A percentile compares a stretch with the other conserved stretches of the same genome.
Conservation (phyloP, 202 grass and related monocot genomes). For the Panicum virgatum region DNA sequence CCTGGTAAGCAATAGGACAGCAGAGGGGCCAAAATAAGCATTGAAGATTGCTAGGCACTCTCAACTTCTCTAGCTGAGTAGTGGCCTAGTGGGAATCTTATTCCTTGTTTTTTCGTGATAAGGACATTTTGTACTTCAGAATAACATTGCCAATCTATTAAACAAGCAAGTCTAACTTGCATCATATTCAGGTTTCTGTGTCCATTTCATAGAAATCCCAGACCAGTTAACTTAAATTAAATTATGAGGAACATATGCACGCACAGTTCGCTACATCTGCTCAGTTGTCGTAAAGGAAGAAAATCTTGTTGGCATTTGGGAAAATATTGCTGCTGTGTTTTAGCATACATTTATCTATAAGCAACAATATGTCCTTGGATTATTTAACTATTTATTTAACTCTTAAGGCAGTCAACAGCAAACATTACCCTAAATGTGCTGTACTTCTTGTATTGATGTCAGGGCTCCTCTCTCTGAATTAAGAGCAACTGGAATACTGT, state of each 20-base stretch:
- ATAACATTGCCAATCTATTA: neutral
- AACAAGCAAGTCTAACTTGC: neutral
- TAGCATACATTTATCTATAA: neutral
- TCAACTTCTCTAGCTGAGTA: neutral
- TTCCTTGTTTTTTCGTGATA: neutral
- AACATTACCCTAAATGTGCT: neutral
- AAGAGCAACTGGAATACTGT: neutral
- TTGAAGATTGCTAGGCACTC: neutral
- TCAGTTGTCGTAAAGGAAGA: neutral
- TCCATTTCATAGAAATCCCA: neutral
- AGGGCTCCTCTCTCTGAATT: slow-evolving; percentile 13
- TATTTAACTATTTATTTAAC: neutral
- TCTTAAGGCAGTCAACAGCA: neutral
- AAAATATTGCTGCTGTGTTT: slow-evolving; percentile 7
- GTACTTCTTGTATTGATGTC: slow-evolving; percentile 19
- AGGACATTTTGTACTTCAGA: neutral
- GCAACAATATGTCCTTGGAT: neutral
- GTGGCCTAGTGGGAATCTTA: neutral
- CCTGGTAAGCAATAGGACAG: neutral
- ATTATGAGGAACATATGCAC: neutral
- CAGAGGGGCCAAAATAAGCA: neutral
- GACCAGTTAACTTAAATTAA: neutral
- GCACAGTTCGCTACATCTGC: neutral
- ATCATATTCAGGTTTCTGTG: neutral
- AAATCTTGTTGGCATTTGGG: neutral